These are phyloP conservation scores for Ogataea wickerhamii DNA, from an alignment of 805 yeast genomes.

Conservation along the genomic window DNA sequence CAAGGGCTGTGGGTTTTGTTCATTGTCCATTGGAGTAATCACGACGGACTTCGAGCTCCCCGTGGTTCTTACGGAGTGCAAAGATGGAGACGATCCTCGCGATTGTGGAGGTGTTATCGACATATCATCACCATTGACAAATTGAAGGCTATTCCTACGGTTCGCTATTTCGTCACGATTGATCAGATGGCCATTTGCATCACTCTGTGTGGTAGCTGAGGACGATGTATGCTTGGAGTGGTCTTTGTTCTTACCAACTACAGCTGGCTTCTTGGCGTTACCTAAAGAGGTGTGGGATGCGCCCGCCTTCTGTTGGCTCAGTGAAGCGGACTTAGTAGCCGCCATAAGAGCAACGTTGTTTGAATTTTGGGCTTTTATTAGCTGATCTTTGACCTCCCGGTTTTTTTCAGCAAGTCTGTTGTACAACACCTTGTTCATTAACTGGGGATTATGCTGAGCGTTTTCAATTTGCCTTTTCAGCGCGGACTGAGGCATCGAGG, in stretches of 20 bases:
- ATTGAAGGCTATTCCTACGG: conserved; percentile 26
- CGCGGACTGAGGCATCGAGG: conserved; percentile 27
- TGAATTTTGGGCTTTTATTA: conserved; percentile 15
- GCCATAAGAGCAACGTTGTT: conserved; percentile 22
- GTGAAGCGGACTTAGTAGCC: conserved; percentile 14
- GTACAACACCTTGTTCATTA: conserved; percentile 33
- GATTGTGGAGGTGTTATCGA: conserved; percentile 25
- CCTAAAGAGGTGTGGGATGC: neutral
- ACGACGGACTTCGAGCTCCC: conserved; percentile 19
- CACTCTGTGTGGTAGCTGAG: no score
- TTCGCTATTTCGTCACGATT: conserved; percentile 33
- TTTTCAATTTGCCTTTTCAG: conserved; percentile 30
- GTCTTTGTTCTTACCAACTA: neutral
- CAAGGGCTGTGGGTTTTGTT: conserved; percentile 1
- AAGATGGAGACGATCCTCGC: conserved; percentile 22
- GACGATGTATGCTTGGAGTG: no score
- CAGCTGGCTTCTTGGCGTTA: neutral
- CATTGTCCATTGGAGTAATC: conserved; percentile 6
- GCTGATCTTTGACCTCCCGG: conserved; percentile 24
- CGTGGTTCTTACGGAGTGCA: conserved; percentile 15
- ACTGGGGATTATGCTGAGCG: conserved; percentile 31
- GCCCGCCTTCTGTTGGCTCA: neutral
- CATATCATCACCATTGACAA: conserved; percentile 21
- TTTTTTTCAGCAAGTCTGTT: conserved; percentile 32
- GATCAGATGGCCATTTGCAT: conserved; percentile 9